Evolutionary conservation across 2,329 filamentous ascomycete species (phyloP).

Genomic region (Aspergillus quadricinctus): DNA sequence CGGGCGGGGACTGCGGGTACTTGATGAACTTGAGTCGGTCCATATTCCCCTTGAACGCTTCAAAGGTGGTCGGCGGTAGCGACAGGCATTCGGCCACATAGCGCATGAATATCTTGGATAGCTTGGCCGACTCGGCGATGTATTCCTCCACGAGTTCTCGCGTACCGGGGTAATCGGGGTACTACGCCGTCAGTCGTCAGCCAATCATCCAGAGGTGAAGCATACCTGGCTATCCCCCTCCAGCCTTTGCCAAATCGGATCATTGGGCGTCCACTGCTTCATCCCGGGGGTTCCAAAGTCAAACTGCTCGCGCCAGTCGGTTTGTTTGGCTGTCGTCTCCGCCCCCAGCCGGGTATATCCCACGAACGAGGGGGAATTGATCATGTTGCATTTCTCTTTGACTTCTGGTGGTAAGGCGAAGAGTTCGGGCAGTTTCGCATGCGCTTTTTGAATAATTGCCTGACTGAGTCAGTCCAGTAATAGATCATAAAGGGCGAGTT

Average conservation of each 20-base stretch:
- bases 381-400: conserved; percentile 29
- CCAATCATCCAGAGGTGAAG: too few relatives aligned
- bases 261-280: conserved; percentile 32
- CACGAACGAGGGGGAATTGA: conserved; percentile 30
- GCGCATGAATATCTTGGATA: conserved; percentile 51
- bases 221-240: conserved; percentile 27
- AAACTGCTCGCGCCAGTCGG: conserved; percentile 42
- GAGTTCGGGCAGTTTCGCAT: conserved; percentile 20
- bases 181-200: conserved; percentile 12
- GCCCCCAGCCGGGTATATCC: conserved; percentile 33
- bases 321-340: conserved; percentile 29
- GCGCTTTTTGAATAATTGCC: conserved; percentile 19
- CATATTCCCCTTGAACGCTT: conserved; percentile 46
- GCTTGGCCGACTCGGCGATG: conserved; percentile 44
- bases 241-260: conserved; percentile 42
- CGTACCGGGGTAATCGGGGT: conserved; percentile 21
- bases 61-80: conserved; percentile 46
- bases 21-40: conserved; percentile 54
- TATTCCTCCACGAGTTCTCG: conserved; percentile 44
- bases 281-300: conserved; percentile 32
- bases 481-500: background rate
- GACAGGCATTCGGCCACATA: conserved; percentile 54
- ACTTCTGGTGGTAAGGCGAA: conserved; percentile 22
- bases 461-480: background rate
- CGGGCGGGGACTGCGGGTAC: conserved; percentile 41